phyloP scores from a whole-genome alignment of 495 filamentous ascomycete genomes.

The Aspergillus haitiensis region DNA sequence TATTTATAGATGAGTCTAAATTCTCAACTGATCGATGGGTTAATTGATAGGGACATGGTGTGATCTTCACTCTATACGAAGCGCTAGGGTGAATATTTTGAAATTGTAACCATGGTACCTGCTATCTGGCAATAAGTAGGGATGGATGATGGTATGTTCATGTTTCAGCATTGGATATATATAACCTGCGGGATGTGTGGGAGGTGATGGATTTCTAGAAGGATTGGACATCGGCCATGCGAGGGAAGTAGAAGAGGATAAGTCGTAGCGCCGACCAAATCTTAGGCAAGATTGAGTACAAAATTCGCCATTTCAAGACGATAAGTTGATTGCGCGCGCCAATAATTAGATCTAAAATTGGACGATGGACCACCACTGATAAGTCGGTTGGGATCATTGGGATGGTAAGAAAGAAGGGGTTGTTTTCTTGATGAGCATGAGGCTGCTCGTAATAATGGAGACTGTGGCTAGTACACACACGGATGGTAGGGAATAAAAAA shows the following conservation, averaged over 20 bases:
- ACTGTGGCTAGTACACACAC: too few species aligned
- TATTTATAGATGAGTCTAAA: conserved; percentile 19
- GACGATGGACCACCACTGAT: too few species aligned
- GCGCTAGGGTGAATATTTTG: neutral
- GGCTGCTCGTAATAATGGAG: too few species aligned
- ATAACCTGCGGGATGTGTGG: neutral
- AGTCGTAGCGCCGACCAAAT: conserved; percentile 6
- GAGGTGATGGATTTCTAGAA: neutral
- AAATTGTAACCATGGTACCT: neutral
- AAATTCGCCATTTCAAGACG: neutral
- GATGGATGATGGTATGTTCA: neutral
- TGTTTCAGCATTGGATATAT: neutral
- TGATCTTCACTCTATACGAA: neutral
- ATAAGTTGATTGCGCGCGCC: neutral
- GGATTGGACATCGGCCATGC: conserved; percentile 11
- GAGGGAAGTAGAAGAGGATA: neutral
- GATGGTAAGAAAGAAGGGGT: too few species aligned
- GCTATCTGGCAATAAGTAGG: neutral
- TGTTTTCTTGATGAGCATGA: too few species aligned
- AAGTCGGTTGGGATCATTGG: too few species aligned
- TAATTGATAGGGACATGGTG: neutral
- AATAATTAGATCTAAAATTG: too few species aligned
- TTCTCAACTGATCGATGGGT: neutral
- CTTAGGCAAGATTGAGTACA: neutral
- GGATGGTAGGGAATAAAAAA: too few species aligned